Conservation (phyloP, 2,329 filamentous ascomycete genomes). For the Rugonectria rugulosa region DNA sequence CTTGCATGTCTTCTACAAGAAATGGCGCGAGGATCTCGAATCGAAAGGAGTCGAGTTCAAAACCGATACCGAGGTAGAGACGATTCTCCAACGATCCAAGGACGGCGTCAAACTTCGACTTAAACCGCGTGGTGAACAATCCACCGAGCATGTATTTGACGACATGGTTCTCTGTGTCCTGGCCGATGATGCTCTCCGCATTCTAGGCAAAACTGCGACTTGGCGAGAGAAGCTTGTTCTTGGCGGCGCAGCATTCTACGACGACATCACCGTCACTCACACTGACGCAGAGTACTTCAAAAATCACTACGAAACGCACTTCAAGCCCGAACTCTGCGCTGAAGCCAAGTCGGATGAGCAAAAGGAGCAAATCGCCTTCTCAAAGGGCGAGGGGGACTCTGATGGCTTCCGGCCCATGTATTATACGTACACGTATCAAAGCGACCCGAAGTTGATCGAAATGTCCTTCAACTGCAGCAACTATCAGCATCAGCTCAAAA, state of each 20-base stretch:
- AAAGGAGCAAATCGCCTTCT: slow-evolving; percentile 49
- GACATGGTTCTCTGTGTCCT: slow-evolving; percentile 72
- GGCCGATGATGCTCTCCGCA: slow-evolving; percentile 69
- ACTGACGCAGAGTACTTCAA: slow-evolving; percentile 71
- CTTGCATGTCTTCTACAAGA: slow-evolving; percentile 66
- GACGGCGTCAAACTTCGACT: slow-evolving; percentile 61
- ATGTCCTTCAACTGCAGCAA: slow-evolving; percentile 81
- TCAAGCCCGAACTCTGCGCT: slow-evolving; percentile 58
- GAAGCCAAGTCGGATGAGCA: slow-evolving; percentile 53
- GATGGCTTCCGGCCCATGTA: slow-evolving; percentile 70
- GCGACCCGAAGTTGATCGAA: slow-evolving; percentile 65
- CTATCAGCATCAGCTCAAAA: slow-evolving; percentile 75
- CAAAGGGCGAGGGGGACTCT: slow-evolving; percentile 57
- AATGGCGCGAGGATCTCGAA: slow-evolving; percentile 63
- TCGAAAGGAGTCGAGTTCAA: slow-evolving; percentile 63
- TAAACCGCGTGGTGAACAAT: slow-evolving; percentile 57
- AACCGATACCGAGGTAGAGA: slow-evolving; percentile 62
- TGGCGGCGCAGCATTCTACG: slow-evolving; percentile 72
- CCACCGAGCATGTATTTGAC: slow-evolving; percentile 62
- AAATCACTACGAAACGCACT: slow-evolving; percentile 71
- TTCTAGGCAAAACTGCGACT: slow-evolving; percentile 65
- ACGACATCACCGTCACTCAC: slow-evolving; percentile 77
- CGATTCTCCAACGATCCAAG: slow-evolving; percentile 59
- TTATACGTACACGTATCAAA: slow-evolving; percentile 66
- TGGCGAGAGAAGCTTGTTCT: slow-evolving; percentile 72